Percentiles rank a stretch among this genome's conserved stretches.
Evolutionary conservation across 139 green algal species (phyloP).

Genomic region (Coccomyxa sp.): DNA sequence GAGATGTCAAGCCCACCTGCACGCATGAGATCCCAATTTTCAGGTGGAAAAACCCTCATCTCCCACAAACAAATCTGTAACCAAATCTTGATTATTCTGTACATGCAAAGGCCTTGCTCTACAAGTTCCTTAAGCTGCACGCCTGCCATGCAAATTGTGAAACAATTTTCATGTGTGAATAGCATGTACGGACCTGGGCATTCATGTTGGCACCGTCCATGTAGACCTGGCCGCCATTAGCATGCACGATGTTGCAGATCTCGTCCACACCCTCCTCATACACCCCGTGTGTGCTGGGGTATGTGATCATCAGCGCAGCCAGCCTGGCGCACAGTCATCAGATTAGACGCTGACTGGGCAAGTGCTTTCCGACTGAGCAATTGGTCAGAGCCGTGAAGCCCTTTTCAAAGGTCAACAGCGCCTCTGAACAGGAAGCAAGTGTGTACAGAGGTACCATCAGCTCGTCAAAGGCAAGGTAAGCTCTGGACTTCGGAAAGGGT

Average conservation of each 20-base stretch:
- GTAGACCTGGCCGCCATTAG: conserved; percentile 96
- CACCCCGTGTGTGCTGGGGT: conserved; percentile 97
- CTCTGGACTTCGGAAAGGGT: too few species aligned
- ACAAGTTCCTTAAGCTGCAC: too few species aligned
- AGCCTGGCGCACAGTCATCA: conserved; percentile 37
- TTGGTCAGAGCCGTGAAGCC: background rate
- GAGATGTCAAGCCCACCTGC: conserved; percentile 94
- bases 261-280: conserved; percentile 97
- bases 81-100: too few species aligned
- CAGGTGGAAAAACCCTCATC: too few species aligned
- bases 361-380: too few species aligned
- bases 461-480: too few species aligned
- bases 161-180: too few species aligned
- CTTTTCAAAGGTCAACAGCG: background rate
- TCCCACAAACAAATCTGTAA: too few species aligned
- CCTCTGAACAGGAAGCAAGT: too few species aligned
- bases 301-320: conserved; percentile 99
- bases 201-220: conserved; percentile 99
- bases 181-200: conserved; percentile 66
- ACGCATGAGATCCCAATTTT: background rate
- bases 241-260: conserved; percentile 95
- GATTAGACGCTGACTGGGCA: background rate
- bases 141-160: too few species aligned
- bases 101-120: too few species aligned
- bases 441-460: too few species aligned